Base-by-base conservation (phyloP, 2,329 filamentous ascomycete genomes). In the Laburnicola sp. region DNA sequence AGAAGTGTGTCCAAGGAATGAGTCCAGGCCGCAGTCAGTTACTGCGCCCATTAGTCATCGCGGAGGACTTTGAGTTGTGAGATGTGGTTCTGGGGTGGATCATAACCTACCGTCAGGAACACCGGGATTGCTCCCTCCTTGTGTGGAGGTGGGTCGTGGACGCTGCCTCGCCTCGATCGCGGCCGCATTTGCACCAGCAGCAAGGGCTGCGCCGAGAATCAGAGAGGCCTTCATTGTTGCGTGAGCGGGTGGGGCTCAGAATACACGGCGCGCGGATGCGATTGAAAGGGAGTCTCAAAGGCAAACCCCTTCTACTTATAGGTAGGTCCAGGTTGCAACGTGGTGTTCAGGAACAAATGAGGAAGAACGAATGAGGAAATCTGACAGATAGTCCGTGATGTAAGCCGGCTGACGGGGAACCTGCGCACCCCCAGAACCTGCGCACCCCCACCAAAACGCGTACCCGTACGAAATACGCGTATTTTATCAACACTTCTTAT, bases 1-100 rank as follows among this genome's bases (percentile, higher is more conserved):
- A 1, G 64, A 54, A 5, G 64, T 64, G 48, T 69, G 66, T 8
- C 65, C 67, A 21, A 57, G 54, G 30, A 70, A 70, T n/a, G 64
- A 59, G 40, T 66, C 65, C 6, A 70, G 48, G 2, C 65, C 66
- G 38, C 66, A 70, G 10, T 25, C 6, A 21, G 44, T 58, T 35
- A 62, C 54, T 37, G 4, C 8, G 6, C 0, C 39, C 22, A 16
- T 31, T 26, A 45, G 36, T 11, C 32, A 6, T 45, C n/a, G n/a
- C n/a, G n/a, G n/a, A n/a, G n/a, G n/a, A n/a, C n/a, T n/a, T n/a
- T n/a, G n/a, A n/a, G n/a, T n/a, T n/a, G n/a, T n/a, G n/a, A n/a
- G n/a, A n/a, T n/a, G n/a, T n/a, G n/a, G n/a, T n/a, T 32, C 30
- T 32, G 30, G 30, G 30, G 30, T 32, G n/a, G n/a, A n/a, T n/a